Evolutionary conservation across 257 asterid species (phyloP).

Genomic region (Pogostemon cablin): DNA sequence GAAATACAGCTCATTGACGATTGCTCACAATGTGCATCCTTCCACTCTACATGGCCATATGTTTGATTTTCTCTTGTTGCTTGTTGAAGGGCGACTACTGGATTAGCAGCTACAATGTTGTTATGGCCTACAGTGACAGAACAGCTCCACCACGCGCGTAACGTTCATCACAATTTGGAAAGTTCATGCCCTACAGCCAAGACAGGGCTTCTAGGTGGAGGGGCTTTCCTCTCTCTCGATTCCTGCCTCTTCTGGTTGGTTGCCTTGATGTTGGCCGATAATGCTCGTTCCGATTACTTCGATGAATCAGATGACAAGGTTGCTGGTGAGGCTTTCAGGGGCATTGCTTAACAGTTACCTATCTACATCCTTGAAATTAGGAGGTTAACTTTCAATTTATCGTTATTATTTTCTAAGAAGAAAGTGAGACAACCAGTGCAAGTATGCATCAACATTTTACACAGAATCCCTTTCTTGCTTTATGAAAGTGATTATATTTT

Average conservation of each 20-base stretch:
- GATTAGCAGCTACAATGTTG: conserved; percentile 68
- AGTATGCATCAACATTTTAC: not conserved
- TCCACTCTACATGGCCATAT: no score
- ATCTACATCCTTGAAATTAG: not conserved
- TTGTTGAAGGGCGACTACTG: conserved; percentile 58
- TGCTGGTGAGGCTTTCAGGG: conserved; percentile 42
- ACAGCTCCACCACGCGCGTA: conserved; percentile 59
- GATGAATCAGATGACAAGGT: conserved; percentile 47
- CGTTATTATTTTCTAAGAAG: conserved; percentile 2
- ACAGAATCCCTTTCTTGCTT: not conserved
- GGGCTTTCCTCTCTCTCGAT: conserved; percentile 91
- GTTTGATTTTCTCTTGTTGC: conserved; percentile 5
- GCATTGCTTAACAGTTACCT: conserved; percentile 36
- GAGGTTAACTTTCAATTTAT: not conserved
- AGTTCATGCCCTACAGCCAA: conserved; percentile 92
- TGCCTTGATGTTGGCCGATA: conserved; percentile 78
- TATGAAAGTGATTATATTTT: not conserved
- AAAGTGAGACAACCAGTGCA: not conserved
- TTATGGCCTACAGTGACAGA: conserved; percentile 89
- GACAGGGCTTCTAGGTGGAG: conserved; percentile 97
- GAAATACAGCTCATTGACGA: not conserved
- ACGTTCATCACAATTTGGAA: conserved; percentile 66
- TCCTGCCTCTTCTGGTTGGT: conserved; percentile 88
- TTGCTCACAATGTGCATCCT: conserved; percentile 3
- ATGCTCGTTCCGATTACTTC: conserved; percentile 80